Base-by-base conservation (phyloP, 768 basidiomycete genomes). In the Kwoniella sp. region DNA sequence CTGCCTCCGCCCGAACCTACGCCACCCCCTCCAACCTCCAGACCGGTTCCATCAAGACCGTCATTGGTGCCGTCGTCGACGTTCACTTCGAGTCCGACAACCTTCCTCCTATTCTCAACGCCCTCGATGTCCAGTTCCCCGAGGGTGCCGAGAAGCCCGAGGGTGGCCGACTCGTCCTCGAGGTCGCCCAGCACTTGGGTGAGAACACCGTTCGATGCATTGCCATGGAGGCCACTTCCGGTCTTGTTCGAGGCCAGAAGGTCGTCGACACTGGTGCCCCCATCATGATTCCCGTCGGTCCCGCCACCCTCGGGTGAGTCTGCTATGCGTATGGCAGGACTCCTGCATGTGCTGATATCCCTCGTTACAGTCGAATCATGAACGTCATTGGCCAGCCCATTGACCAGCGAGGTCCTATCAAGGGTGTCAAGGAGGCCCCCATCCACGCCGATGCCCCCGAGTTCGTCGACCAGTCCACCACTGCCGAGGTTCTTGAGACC, bases 191-290 rank as follows among this genome's bases (percentile, higher is more conserved):
- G 57, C 95, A 99, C 76, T 81, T 99, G 50, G 95, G 95, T 76
- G 95, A 98, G 80, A 98, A 98, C 83, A 88, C 91, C 22, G 91
- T 95, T 76, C 89, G 95, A 71, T 93, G 89, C 77, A 99, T 99
- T 83, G 95, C 95, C 71, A 99, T 99, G 95, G 95, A 96, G 74
- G 92, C 93, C 85, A 99, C 95, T 46, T 95, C 95, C 78, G 95
- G 95, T 88, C 88, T 99, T 72, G 92, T 99, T 63, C 91, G 95
- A 78, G 95, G 95, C 43, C 88, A 92, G 77, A 90, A 85, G 80
- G 95, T 98, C 71, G 73, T 95, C 71, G 95, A 98, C 78, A 95
- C 93, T 32, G 95, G 95, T 75, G 80, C 85, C 44, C 95, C 95
- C 77, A 99, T 99, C 78, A 81, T 82, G 78, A 89, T 99, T 59